These are phyloP conservation scores for Strigomonas culicis DNA, from an alignment of 208 protist species.

Conservation along the genomic window DNA sequence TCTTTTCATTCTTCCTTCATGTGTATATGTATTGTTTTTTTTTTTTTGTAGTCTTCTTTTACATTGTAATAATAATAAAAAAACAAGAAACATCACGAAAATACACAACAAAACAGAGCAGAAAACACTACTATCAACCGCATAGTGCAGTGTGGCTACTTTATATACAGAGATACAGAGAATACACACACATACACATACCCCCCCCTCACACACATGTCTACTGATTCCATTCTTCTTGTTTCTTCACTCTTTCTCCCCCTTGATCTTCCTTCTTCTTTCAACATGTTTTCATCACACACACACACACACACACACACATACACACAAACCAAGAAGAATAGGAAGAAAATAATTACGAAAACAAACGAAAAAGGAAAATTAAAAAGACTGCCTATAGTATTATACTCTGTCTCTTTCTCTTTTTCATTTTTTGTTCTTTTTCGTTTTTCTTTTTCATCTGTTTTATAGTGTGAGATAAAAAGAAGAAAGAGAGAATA, in stretches of 20 bases:
- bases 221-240: too few species aligned
- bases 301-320: slow-evolving; percentile 4
- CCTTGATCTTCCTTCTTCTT: not conserved
- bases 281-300: too few species aligned
- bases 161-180: too few species aligned
- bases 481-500: too few species aligned
- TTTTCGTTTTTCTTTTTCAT: not conserved
- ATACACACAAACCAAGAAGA: slow-evolving; percentile 13
- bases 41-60: not conserved
- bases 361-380: not conserved
- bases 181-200: too few species aligned
- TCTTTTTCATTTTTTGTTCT: not conserved
- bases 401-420: not conserved
- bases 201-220: too few species aligned
- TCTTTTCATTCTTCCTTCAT: slow-evolving; percentile 15
- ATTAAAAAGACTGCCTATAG: not conserved
- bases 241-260: not conserved
- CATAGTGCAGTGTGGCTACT: too few species aligned
- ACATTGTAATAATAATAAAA: slow-evolving; percentile 2
- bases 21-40: slow-evolving; percentile 12
- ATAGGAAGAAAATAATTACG: slow-evolving; percentile 5
- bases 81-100: too few species aligned
- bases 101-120: too few species aligned
- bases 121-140: too few species aligned
- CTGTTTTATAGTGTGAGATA: not conserved